phyloP scores from a whole-genome alignment of 352 stramenopile genomes.

The Phytophthora rubi region DNA sequence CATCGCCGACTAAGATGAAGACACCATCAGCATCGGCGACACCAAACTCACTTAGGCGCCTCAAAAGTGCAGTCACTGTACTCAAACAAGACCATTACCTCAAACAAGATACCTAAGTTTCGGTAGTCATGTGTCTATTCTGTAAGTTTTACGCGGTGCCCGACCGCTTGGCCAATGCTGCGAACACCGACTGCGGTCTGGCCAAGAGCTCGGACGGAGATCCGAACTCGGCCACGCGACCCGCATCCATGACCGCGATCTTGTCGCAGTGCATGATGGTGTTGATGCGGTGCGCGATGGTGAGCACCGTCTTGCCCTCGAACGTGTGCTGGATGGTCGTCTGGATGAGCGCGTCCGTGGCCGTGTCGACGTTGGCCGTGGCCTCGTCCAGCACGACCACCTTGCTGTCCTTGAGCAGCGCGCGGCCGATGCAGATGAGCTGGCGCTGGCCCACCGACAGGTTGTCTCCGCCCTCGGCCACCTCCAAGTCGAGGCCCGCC shows the following conservation, averaged over 20 bases:
- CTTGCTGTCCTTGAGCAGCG: slow-evolving; percentile 88
- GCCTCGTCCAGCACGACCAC: slow-evolving; percentile 98
- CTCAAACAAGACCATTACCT: too few species aligned
- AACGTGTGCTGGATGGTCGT: slow-evolving; percentile 91
- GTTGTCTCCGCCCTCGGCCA: slow-evolving; percentile 94
- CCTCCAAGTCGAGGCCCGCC: slow-evolving; percentile 80
- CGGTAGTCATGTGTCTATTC: too few species aligned
- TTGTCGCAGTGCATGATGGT: slow-evolving; percentile 94
- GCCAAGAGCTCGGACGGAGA: slow-evolving; percentile 76
- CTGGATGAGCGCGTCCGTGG: slow-evolving; percentile 59
- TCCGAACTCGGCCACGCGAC: slow-evolving; percentile 91
- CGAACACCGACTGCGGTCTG: slow-evolving; percentile 82
- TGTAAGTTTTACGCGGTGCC: neutral
- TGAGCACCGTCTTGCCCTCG: slow-evolving; percentile 88
- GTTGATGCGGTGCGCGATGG: slow-evolving; percentile 58
- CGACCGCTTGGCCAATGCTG: slow-evolving; percentile 30
- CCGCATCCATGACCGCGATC: slow-evolving; percentile 90
- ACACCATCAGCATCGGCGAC: neutral
- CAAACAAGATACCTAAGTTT: too few species aligned
- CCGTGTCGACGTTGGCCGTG: slow-evolving; percentile 83
- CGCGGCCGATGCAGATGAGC: slow-evolving; percentile 94
- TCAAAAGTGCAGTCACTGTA: neutral
- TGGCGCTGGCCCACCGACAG: slow-evolving; percentile 86
- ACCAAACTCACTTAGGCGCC: neutral
- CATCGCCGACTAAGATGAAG: neutral